These are phyloP conservation scores for Diospyros lotus DNA, from an alignment of 148 eudicot species.

Conservation along the genomic window DNA sequence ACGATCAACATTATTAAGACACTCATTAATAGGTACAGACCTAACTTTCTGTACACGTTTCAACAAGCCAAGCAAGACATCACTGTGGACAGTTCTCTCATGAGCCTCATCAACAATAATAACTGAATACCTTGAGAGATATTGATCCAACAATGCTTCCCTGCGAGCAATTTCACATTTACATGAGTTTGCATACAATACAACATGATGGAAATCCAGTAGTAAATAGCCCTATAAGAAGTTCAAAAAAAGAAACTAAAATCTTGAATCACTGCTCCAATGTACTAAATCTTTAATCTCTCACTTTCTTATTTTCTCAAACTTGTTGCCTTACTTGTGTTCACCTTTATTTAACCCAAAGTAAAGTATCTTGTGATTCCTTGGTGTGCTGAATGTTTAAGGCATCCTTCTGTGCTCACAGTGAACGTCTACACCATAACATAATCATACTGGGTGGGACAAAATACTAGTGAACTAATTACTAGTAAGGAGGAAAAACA, in stretches of 20 bases:
- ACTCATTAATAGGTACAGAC: conserved; percentile 30
- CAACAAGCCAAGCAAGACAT: conserved; percentile 88
- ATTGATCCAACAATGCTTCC: conserved; percentile 92
- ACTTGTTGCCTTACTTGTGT: background rate
- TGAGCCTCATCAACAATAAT: conserved; percentile 95
- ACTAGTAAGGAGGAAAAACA: background rate
- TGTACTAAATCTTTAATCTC: background rate
- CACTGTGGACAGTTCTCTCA: conserved; percentile 97
- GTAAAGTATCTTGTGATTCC: background rate
- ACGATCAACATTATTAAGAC: conserved; percentile 14
- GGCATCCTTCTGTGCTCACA: background rate
- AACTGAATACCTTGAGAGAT: conserved; percentile 79
- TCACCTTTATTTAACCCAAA: background rate
- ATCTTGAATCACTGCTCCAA: too few relatives aligned
- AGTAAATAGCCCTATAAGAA: background rate
- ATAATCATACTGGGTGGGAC: background rate
- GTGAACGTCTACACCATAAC: background rate
- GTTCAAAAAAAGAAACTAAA: background rate
- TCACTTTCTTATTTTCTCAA: conserved; percentile 6
- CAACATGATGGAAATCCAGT: background rate
- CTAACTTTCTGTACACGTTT: conserved; percentile 77
- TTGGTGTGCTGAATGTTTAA: background rate
- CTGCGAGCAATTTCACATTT: conserved; percentile 40
- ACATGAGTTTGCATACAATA: conserved; percentile 14
- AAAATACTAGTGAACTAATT: background rate